Base-by-base conservation (phyloP, 176 grass and related monocot species). In the Panicum miliaceum region DNA sequence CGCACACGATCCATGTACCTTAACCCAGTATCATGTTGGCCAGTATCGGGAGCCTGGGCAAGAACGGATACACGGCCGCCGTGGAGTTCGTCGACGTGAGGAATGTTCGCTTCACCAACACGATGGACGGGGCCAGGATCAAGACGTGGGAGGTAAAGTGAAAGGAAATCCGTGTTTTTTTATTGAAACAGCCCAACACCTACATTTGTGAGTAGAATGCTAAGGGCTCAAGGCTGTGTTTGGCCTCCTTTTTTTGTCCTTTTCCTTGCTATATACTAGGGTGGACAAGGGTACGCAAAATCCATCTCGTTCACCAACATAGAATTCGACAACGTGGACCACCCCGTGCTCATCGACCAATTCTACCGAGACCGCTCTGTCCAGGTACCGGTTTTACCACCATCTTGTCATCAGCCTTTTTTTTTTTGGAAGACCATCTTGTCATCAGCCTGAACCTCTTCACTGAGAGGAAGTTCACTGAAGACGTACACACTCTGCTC, bases 21-120 rank as follows among this genome's bases (percentile, higher is more conserved):
- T 53, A 26, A 71, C 41, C 67, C 67, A 25, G 19, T 12, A 7
- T 47, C n/a, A 0, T 14, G 10, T 9, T 61, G 27, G 13, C 4
- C 61, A 94, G 92, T 69, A 81, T 92, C 35, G 92, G 90, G 50
- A 90, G 92, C 36, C 66, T 94, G 12, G 87, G 84, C 35, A 83
- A 19, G 77, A 5, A 65, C 0, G 78, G 88, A 71, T 62, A 10
- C 0, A 35, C 2, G 14, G 86, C 43, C 0, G 57, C 47, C 11
- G 90, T 92, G 54, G 90, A 89, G 56, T n/a, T 90, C 73, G 51
- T 94, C 59, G 73, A 84, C 4, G 87, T 94, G 36, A 90, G 23
- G 8, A 80, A 86, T 5, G 82, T 89, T 29, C 40, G 68, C 4
- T 84, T 94, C 50, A 74, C 25, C 9, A 74, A 76, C 8, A 83